Base-by-base conservation (phyloP, 495 filamentous ascomycete species). In the Penicillium herquei region DNA sequence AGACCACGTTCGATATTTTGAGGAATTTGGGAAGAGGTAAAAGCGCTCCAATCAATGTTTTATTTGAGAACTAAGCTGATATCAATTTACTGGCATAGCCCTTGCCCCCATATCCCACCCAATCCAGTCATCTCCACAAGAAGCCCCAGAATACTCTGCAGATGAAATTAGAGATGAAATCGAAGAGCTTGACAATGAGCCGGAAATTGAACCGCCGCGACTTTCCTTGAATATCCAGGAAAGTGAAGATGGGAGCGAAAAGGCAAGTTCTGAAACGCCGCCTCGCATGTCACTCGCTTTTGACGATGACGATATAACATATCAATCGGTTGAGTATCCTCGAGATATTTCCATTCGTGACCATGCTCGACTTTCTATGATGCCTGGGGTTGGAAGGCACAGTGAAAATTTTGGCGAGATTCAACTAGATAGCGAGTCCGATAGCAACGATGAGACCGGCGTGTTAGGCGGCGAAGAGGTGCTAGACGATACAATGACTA, bases 1-100 rank as follows among this genome's bases (percentile, higher is more conserved):
- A 92, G 68, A 91, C 90, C 6, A 88, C 88, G 6, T 84, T 88
- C 51, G 85, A 91, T 64, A 74, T 84, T 17, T 65, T 93, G 31
- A 79, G 84, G 30, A 82, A 84, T 50, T 74, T 94, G 9, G 86
- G 87, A 49, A 82, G 76, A 70, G 75, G 82, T 70, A 74, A 26
- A 66, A 7, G 13, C 41, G 0, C 10, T 44, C 13, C 10, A 30
- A 37, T 11, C 33, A 26, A 26, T 26, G 2, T 26, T 1, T 4
- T 4, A 2, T 26, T 4, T 26, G 2, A 26, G 21, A 26, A 26
- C 31, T 52, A 50, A 43, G n/a, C 9, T 39, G 35, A 18, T 47
- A 1, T 33, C 3, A 12, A 26, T 54, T 21, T 54, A 42, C 8
- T 49, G 13, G 13, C 26, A 48, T 58, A 74, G 77, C 81, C 18